Evolutionary conservation across 2,329 filamentous ascomycete species (phyloP), one percentile per base, ranked within the genome.

Genomic region (Arthroderma uncinatum): DNA sequence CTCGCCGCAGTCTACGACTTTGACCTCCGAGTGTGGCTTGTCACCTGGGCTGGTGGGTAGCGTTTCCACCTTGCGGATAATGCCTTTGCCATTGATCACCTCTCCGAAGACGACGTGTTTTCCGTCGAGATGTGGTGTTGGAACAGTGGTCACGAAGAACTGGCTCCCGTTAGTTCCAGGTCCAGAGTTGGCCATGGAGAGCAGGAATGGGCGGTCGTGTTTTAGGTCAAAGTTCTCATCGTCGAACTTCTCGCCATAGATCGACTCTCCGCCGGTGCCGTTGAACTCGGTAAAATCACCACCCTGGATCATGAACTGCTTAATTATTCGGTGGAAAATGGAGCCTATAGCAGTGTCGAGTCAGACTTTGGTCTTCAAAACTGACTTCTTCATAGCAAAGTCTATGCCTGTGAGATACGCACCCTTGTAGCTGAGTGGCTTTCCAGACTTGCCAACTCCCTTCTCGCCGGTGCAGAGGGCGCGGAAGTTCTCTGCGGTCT

Each of bases 101-200:
- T 96, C 86, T 62, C 93, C 93, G 66, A 96, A 98, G 23, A 98
- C 91, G 50, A 97, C 93, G 75, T 98, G 92, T 79, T 98, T 98
- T 70, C 83, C 83, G 71, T 98, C 91, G 39, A 97, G 82, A 72
- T 97, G 93, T 52, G 90, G 91, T 12, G 93, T 97, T n/a, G 85
- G 80, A 30, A 95, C 89, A 14, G 93, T 97, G 53, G 93, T 98
- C 66, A 97, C 79, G 81, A 98, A 98, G 82, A 98, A 98, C 69
- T 98, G 93, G 54, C 88, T 94, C 68, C 93, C 93, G 71, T 98
- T 98, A 71, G 93, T 95, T 66, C 86, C 89, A 48, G 90, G 89
- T 50, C 93, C 93, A 62, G 93, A 92, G 71, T 98, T 98, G 67
- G 93, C 93, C 93, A 98, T 98, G 70, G 88, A 94, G 61, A 98